phyloP scores from a whole-genome alignment of 345 rosid genomes.

The Stellera chamaejasme region DNA sequence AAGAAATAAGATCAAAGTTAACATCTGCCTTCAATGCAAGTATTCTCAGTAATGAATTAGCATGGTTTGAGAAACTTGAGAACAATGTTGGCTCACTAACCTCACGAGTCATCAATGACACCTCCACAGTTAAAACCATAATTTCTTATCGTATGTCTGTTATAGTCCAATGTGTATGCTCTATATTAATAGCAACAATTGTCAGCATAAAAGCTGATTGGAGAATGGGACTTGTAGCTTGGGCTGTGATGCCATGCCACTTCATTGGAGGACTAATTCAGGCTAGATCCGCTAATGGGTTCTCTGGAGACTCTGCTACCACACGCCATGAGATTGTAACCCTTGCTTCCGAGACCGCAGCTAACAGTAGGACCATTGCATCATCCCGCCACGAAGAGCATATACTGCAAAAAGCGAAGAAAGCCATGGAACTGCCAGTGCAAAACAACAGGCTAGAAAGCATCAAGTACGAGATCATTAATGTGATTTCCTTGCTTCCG shows the following conservation, averaged over 20 bases:
- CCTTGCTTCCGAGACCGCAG: constrained; percentile 47
- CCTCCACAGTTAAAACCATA: constrained; percentile 50
- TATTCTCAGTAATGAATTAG: constrained; percentile 41
- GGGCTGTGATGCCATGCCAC: constrained; percentile 86
- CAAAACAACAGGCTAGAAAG: constrained; percentile 32
- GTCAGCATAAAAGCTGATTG: constrained; percentile 47
- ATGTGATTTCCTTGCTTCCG: constrained; percentile 49
- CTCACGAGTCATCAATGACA: constrained; percentile 39
- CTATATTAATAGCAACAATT: constrained; percentile 52
- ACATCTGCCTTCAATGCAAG: constrained; percentile 17
- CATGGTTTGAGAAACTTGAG: constrained; percentile 61
- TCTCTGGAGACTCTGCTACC: constrained; percentile 45
- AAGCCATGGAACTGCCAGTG: constrained; percentile 24
- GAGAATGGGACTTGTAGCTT: constrained; percentile 61
- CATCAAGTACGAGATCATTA: constrained; percentile 47
- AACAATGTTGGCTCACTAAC: constrained; percentile 41
- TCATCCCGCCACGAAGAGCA: constrained; percentile 58
- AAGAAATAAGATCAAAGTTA: no score
- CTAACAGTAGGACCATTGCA: constrained; percentile 51
- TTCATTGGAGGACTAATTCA: constrained; percentile 67
- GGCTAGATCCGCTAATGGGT: constrained; percentile 63
- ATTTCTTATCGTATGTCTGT: constrained; percentile 66
- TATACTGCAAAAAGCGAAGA: constrained; percentile 34
- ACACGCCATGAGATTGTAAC: constrained; percentile 32
- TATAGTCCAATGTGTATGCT: constrained; percentile 56